Base-by-base conservation (phyloP, 2,329 filamentous ascomycete species). In the Colletotrichum magnum region DNA sequence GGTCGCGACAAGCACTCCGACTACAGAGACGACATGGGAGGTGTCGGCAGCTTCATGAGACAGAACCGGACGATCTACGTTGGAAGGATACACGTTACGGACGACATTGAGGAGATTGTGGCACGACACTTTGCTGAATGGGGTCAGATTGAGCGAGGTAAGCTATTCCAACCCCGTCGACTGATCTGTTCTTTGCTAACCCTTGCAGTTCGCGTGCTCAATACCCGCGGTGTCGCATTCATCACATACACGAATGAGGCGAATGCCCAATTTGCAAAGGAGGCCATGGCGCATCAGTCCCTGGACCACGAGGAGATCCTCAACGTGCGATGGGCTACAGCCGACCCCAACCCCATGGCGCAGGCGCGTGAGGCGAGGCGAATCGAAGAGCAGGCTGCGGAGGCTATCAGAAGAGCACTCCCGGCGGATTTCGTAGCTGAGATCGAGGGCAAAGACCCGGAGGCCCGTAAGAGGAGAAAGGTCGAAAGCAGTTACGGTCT, bases 21-120 rank as follows among this genome's bases (percentile, higher is more conserved):
- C 77, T 98, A 98, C 81, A 87, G 95, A 75, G 95, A 98, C 78
- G 95, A 98, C 79, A 98, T 99, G 96, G 95, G 95, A 61, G 97
- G 97, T 73, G 94, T 98, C 2, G 96, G 96, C 28, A 94, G 90
- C 71, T 99, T 99, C 77, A 92, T 95, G 89, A 88, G 96, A 24
- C 93, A 97, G 77, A 99, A 99, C 78, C 88, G 96, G 39, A 99
- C 96, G 1, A 85, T 99, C 6, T 99, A 99, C 75, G 89, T 98
- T 1, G 96, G 96, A 5, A 87, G 95, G 56, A 98, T 99, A 79
- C 94, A 98, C 79, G 95, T 97, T 43, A 95, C 92, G 13, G 96
- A 98, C 79, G 95, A 98, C 77, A 98, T 98, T 71, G 95, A 99
- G 78, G 96, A 99, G 81, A 89, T 98, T 43, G 95, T 98, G 6